Evolutionary conservation across 495 filamentous ascomycete species (phyloP), one percentile per base, ranked within the genome.

Genomic region (Talaromyces stipitatus): DNA sequence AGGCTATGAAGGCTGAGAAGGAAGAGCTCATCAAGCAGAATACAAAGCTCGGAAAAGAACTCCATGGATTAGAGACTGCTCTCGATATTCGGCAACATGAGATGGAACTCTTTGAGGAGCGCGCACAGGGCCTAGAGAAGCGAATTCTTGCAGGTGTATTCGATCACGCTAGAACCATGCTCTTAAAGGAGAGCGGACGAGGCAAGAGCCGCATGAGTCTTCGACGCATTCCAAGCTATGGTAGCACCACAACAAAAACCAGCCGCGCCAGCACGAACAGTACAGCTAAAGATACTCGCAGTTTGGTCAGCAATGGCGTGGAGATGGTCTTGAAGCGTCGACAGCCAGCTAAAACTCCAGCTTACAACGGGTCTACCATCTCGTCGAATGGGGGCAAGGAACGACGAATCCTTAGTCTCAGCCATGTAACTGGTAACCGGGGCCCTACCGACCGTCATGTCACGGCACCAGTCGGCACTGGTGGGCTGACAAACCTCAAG

Each of bases 141-240:
- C 83, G 92, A 9, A 96, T 98, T 58, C 73, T 98, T 27, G 92
- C 97, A 57, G 90, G 91, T 27, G 90, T 97, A 36, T 90, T 98
- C 59, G 91, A 98, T 64, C 92, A 97, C 64, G 96, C 94, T 29
- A 86, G 91, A 18, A 85, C 87, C 5, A 76, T 97, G 16, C 81
- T 97, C 41, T 83, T 95, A 57, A 82, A 83, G 14, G 74, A 79
- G 16, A 72, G 73, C 29, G 71, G 67, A 59, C 41, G 50, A 61
- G 64, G 69, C 55, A 45, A 63, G 60, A 62, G 67, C 74, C 58
- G 72, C 67, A 88, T 90, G 84, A 86, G 79, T 70, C 80, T 88
- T 50, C 91, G 89, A 68, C 81, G 90, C n/a, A 82, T 89, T 18
- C 78, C 81, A 10, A 82, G 78, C 32, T 75, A 72, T 55, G 62